Base-by-base conservation (phyloP, 257 asterid genomes). In the Catharanthus roseus region DNA sequence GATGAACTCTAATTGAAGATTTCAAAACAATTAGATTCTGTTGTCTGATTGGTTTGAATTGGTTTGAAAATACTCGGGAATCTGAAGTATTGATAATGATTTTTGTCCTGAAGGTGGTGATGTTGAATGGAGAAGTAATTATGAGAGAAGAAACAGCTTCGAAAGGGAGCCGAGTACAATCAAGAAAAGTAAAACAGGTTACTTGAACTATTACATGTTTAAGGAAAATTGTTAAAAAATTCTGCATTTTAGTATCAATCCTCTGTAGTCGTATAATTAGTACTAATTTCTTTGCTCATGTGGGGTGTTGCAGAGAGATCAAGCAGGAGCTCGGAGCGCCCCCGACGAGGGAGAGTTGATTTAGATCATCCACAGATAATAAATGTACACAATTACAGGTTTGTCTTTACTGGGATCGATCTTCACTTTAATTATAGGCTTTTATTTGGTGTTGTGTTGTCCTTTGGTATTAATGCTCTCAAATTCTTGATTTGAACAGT, bases 331-430 rank as follows among this genome's bases (percentile, higher is more conserved):
- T 69, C 84, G 10, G 95, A 90, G 72, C 87, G 90, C 29, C 81
- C 91, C 6, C 88, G 89, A 70, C 79, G 91, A 56, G 90, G 91
- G 11, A 77, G 96, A 74, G 99, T 80, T 54, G 89, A 93, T 83
- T 89, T 93, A 13, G 96, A 93, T 78, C 91, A 93, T 81, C 99
- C 99, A 72, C 99, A 93, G 86, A 84, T 93, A 64, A 91, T 86
- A 81, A 91, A 93, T 68, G 85, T 91, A 58, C 97, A 93, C 74
- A 93, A 91, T 76, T 77, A 81, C 29, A 77, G 84, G 87, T 88
- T 65, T 77, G 83, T 80, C 2, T 12, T 51, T 34, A 60, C n/a
- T n/a, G n/a, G 71, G 77, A 66, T 80, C 81, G 86, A 75, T 72
- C 65, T 76, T 75, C n/a, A 41, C 56, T 68, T 31, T 45, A 31